Evolutionary conservation across 768 basidiomycete genomes (phyloP), one percentile per base, ranked within the genome.

Genomic region (Tephrocybe rancida): DNA sequence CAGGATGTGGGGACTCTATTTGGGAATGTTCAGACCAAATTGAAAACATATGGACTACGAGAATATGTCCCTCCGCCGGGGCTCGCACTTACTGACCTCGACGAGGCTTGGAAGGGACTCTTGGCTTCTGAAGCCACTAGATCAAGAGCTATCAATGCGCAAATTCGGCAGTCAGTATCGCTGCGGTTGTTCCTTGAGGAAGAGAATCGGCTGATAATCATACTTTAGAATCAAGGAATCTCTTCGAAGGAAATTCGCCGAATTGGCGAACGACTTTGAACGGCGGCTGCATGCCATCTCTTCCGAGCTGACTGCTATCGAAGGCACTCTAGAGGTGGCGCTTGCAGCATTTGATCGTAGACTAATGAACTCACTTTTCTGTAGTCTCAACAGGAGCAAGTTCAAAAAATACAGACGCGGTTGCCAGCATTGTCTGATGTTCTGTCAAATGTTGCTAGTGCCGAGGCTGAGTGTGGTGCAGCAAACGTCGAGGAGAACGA

Each of bases 401-500:
- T 89, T 5, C 75, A 78, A 42, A 67, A 77, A 42, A 82, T 95
- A 49, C 83, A 90, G 61, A 80, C 78, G 1, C 82, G 84, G 54
- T 75, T 96, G 62, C 84, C 89, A 0, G 71, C 78, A 0, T 75
- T 98, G 27, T 77, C 84, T 5, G 80, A 85, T 9, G 71, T 77
- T 0, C 67, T 92, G 27, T 70, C 68, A 2, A 65, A 76, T 13
- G 85, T 96, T 9, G 74, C 74, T 0, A 73, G 67, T 0, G 87
- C 86, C 0, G 92, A 98, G 61, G 76, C 78, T 1, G 89, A 88
- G 48, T 97, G 95, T 70, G 72, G 71, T 3, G 83, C 84, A 6
- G 95, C 95, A 9, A 97, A 98, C 56, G 88, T 98, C 5, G 96
- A 98, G 64, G 95, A 97, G 70, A 98, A 97, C 65, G 96, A 98